A percentile compares a stretch with the other conserved stretches of the same genome.
Conservation (phyloP, 352 stramenopile genomes). For the Achlya hypogyna region DNA sequence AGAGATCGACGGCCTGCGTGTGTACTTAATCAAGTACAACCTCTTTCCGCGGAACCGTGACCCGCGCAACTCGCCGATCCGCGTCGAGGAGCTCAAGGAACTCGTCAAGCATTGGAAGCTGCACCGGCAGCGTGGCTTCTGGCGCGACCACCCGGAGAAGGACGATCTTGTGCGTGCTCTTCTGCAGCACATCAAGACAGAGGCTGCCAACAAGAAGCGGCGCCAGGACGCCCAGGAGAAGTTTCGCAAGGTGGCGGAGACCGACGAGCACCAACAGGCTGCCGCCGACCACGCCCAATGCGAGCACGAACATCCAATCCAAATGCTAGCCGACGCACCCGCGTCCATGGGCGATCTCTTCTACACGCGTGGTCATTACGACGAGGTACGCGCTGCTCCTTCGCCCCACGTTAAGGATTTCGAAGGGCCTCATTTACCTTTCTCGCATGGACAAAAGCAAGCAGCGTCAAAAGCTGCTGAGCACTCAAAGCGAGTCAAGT, state of each 20-base stretch:
- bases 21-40: slow-evolving; percentile 84
- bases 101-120: slow-evolving; percentile 88
- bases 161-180: slow-evolving; percentile 82
- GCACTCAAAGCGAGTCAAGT: slow-evolving; percentile 3
- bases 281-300: background rate
- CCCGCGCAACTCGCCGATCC: slow-evolving; percentile 78
- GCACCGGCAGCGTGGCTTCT: slow-evolving; percentile 82
- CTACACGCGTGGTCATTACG: slow-evolving; percentile 75
- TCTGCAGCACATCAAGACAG: slow-evolving; percentile 75
- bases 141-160: slow-evolving; percentile 84
- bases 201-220: slow-evolving; percentile 69
- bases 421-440: slow-evolving; percentile 66
- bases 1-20: slow-evolving; percentile 71
- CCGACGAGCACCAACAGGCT: background rate
- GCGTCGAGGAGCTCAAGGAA: slow-evolving; percentile 86
- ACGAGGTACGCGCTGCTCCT: slow-evolving; percentile 30
- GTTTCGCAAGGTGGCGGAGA: slow-evolving; percentile 32
- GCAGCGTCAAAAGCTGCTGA: slow-evolving; percentile 24
- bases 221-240: slow-evolving; percentile 75
- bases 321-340: background rate
- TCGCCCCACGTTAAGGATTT: background rate
- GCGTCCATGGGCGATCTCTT: slow-evolving; percentile 48
- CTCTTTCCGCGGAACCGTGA: slow-evolving; percentile 76
- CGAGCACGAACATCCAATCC: background rate
- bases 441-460: slow-evolving; percentile 67